Evolutionary conservation across 2,329 filamentous ascomycete species (phyloP).

Genomic region (Phaeoacremonium minimum): DNA sequence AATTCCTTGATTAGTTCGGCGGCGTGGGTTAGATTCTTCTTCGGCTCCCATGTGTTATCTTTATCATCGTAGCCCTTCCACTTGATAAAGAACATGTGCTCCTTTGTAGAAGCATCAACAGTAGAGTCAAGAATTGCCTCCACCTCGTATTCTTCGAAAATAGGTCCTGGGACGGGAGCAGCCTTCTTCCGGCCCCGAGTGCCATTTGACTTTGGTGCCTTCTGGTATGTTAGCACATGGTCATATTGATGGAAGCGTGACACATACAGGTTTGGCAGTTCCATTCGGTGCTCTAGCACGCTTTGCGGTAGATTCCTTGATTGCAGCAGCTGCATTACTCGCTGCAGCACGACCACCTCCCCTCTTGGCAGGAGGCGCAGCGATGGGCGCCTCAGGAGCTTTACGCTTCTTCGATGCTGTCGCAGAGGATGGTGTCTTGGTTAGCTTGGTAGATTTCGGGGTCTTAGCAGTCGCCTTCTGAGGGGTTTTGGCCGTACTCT

Average conservation of each 20-base stretch:
- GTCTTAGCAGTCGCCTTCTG: constrained; percentile 12
- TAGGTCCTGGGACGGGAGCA: constrained; percentile 2
- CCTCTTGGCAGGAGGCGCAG: constrained; percentile 6
- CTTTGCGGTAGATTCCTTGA: constrained; percentile 7
- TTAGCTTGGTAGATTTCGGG: constrained; percentile 4
- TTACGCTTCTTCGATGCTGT: constrained; percentile 7
- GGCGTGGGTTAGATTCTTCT: constrained; percentile 36
- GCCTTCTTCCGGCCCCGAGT: constrained; percentile 11
- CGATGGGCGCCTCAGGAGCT: constrained; percentile 1
- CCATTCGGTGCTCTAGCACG: constrained; percentile 6
- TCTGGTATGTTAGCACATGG: background rate
- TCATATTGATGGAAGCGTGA: no score
- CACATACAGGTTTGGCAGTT: constrained; percentile 6
- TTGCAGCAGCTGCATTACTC: constrained; percentile 7
- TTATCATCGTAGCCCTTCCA: constrained; percentile 43
- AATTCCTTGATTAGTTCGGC: constrained; percentile 27
- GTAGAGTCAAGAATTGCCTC: constrained; percentile 39
- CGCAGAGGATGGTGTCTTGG: background rate
- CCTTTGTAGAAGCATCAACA: constrained; percentile 29
- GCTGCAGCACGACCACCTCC: constrained; percentile 9
- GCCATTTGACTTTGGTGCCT: background rate
- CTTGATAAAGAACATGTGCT: constrained; percentile 44
- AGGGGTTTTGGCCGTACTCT: constrained; percentile 13
- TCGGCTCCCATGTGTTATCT: constrained; percentile 52
- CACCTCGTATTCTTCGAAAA: constrained; percentile 36